Evolutionary conservation across 2,329 filamentous ascomycete genomes (phyloP), one percentile per base, ranked within the genome.

Genomic region (Stagonosporopsis chrysanthemi): DNA sequence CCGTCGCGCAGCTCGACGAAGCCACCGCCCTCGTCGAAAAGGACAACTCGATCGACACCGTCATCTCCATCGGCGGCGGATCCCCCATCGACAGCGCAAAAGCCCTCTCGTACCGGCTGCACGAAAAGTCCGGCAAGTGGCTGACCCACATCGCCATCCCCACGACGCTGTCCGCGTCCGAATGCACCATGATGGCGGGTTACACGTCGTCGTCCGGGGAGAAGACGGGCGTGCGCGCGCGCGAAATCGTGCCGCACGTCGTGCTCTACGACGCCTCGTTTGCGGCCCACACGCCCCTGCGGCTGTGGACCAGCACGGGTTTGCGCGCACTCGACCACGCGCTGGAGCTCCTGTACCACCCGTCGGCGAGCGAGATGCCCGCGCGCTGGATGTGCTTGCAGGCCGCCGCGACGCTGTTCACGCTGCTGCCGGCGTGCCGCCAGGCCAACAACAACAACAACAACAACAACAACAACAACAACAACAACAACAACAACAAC

Each of bases 281-380:
- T 56, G 82, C 79, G 0, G 67, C 79, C 15, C 72, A 85, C 52
- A 86, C 84, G 3, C 84, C 84, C 0, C 69, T 74, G 17, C 71
- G 75, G 35, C 74, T 86, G 1, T 84, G 80, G 76, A 69, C 82
- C 46, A 80, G 78, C 48, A 86, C 83, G 0, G 84, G 79, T 0
- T 69, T 86, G 52, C 73, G 83, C 12, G 82, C 84, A 0, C 69
- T 86, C 52, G 83, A 86, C 63, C 84, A 86, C 60, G 82, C 84
- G 0, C 73, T 86, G 45, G 84, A 86, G 66, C 56, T 80, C 1
- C 71, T 83, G 56, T 85, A 85, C 61, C 81, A 86, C 56, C 81
- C 81, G 0, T 80, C 78, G 0, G 77, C 81, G 1, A 78, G 77
- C 1, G 83, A 85, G 65, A 77, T 84, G 65, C 83, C 83, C 0